These are phyloP conservation scores for Candida montana DNA, from an alignment of 805 yeast species.

Conservation along the genomic window DNA sequence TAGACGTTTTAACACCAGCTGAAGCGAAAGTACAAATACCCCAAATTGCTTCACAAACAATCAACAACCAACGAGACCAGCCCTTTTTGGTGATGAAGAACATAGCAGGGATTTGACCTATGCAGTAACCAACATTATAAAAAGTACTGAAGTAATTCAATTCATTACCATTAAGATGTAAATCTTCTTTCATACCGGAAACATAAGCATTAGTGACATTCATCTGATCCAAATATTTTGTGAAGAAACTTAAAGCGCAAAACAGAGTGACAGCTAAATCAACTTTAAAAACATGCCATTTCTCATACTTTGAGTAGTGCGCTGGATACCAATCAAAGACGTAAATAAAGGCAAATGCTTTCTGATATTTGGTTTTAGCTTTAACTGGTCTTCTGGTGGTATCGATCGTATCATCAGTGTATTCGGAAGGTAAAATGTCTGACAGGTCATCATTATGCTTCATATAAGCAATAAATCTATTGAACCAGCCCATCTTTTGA, in stretches of 20 bases:
- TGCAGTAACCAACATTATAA: conserved; percentile 29
- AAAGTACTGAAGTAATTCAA: conserved; percentile 51
- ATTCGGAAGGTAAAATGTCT: neutral
- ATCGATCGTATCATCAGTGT: neutral
- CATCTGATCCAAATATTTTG: neutral
- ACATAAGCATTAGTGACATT: conserved; percentile 62
- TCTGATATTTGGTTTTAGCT: neutral
- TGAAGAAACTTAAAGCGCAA: conserved; percentile 1
- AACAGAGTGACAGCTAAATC: conserved; percentile 16
- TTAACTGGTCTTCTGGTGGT: neutral
- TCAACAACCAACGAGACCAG: conserved; percentile 16
- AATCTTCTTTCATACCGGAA: conserved; percentile 52
- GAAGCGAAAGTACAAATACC: neutral
- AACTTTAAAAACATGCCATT: conserved; percentile 7
- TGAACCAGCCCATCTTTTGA: neutral
- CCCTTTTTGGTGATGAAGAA: conserved; percentile 19
- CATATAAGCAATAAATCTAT: neutral
- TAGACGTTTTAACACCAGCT: neutral
- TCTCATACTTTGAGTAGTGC: conserved; percentile 6
- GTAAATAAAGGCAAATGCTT: neutral
- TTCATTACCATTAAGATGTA: conserved; percentile 55
- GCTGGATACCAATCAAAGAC: conserved; percentile 7
- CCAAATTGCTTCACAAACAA: conserved; percentile 18
- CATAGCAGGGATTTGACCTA: conserved; percentile 5
- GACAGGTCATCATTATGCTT: neutral